Evolutionary conservation across 2,329 filamentous ascomycete species (phyloP).

Genomic region (Aureobasidium sp.): DNA sequence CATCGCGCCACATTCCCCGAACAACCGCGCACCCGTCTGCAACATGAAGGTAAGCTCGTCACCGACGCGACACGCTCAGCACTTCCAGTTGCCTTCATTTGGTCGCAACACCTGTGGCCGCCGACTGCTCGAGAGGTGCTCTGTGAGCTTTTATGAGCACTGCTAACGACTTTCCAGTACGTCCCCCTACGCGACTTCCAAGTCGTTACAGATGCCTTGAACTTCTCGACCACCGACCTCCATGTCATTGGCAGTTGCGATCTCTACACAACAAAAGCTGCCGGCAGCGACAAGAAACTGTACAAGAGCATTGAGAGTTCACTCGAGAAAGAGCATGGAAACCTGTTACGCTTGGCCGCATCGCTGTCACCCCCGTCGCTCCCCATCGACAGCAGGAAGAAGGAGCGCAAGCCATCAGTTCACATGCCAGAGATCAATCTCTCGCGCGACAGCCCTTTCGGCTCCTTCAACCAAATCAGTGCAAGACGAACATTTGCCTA

Average conservation of each 20-base stretch:
- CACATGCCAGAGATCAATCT: slow-evolving; percentile 49
- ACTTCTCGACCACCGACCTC: slow-evolving; percentile 90
- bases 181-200: slow-evolving; percentile 87
- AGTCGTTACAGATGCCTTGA: slow-evolving; percentile 82
- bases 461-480: slow-evolving; percentile 77
- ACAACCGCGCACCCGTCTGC: neutral
- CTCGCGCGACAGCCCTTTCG: slow-evolving; percentile 84
- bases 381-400: slow-evolving; percentile 30
- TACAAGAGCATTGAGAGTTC: slow-evolving; percentile 93
- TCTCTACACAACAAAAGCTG: slow-evolving; percentile 94
- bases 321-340: slow-evolving; percentile 84
- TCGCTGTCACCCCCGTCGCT: slow-evolving; percentile 74
- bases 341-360: slow-evolving; percentile 76
- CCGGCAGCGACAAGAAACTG: slow-evolving; percentile 90
- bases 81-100: neutral
- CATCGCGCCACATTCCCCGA: neutral
- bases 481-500: slow-evolving; percentile 92
- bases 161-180: slow-evolving; percentile 53
- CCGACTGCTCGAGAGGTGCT: neutral
- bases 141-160: neutral
- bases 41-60: slow-evolving; percentile 17
- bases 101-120: neutral
- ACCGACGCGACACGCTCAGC: neutral
- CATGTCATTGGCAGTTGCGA: slow-evolving; percentile 91
- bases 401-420: slow-evolving; percentile 23